phyloP scores from a whole-genome alignment of 2,329 filamentous ascomycete genomes.

The Fusarium sp. region DNA sequence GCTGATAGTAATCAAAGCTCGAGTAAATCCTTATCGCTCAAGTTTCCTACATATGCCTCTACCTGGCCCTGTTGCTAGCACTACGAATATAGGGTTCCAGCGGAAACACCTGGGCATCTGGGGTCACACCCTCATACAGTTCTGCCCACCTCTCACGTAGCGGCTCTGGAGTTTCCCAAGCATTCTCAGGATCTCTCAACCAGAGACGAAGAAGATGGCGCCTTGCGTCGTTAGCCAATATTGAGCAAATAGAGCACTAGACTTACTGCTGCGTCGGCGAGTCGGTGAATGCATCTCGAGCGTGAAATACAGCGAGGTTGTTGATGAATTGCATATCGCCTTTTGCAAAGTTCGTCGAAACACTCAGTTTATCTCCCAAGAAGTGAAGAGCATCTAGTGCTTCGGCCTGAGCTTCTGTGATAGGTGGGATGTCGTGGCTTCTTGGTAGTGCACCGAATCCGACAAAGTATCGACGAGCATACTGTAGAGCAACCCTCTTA shows the following conservation, averaged over 20 bases:
- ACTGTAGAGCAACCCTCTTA: conserved; percentile 13
- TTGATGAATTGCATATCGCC: conserved; percentile 65
- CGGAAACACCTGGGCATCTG: conserved; percentile 20
- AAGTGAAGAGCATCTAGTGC: conserved; percentile 61
- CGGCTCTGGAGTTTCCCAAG: conserved; percentile 49
- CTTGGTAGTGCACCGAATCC: conserved; percentile 51
- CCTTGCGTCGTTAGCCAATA: conserved; percentile 4
- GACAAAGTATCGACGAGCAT: conserved; percentile 31
- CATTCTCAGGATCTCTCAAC: conserved; percentile 57
- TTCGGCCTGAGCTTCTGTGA: conserved; percentile 61
- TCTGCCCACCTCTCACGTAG: conserved; percentile 19
- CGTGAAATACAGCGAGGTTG: conserved; percentile 63
- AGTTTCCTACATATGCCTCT: background rate
- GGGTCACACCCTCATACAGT: conserved; percentile 12
- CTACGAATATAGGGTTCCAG: conserved; percentile 27
- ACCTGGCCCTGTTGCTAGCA: conserved; percentile 18
- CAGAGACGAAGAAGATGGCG: conserved; percentile 59
- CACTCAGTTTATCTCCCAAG: conserved; percentile 54
- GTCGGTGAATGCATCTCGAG: conserved; percentile 55
- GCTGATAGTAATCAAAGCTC: too few species aligned
- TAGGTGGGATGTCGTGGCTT: conserved; percentile 62
- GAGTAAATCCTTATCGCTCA: fast-evolving
- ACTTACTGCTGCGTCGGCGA: conserved; percentile 26
- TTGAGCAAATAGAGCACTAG: fast-evolving
- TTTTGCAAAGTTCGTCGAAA: conserved; percentile 55